Conservation (phyloP, 2,329 filamentous ascomycete species). For the Calonectria fujianensis region DNA sequence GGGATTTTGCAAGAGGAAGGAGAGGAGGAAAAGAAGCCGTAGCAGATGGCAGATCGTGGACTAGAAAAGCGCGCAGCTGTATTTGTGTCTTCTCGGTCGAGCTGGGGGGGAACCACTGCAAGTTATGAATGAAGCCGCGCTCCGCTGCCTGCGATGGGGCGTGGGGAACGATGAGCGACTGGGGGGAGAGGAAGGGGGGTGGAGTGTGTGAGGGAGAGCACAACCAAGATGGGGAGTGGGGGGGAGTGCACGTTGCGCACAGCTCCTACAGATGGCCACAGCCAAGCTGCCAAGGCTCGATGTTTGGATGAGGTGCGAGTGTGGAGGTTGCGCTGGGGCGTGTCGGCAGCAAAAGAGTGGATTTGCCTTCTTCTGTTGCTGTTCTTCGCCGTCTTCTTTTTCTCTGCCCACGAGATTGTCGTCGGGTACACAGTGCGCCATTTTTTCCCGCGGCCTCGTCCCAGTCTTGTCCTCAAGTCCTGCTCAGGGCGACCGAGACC, state of each 20-base stretch:
- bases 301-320: slow-evolving; percentile 12
- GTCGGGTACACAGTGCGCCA: slow-evolving; percentile 37
- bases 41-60: slow-evolving; percentile 15
- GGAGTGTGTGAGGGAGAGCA: slow-evolving; percentile 6
- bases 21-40: slow-evolving; percentile 26
- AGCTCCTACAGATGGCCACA: slow-evolving; percentile 31
- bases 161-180: slow-evolving; percentile 37
- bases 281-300: slow-evolving; percentile 2
- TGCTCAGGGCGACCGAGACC: slow-evolving; percentile 37
- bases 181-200: slow-evolving; percentile 13
- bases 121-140: slow-evolving; percentile 54
- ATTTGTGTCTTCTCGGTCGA: slow-evolving; percentile 49
- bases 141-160: slow-evolving; percentile 41
- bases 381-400: slow-evolving; percentile 37
- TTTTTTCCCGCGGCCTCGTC: slow-evolving; percentile 5
- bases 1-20: slow-evolving; percentile 18
- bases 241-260: slow-evolving; percentile 27
- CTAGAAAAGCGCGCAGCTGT: slow-evolving; percentile 55
- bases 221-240: slow-evolving; percentile 8
- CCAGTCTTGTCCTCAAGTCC: slow-evolving; percentile 5
- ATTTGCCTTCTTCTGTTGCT: slow-evolving; percentile 36
- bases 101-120: slow-evolving; percentile 47
- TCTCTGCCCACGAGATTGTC: slow-evolving; percentile 11
- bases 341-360: slow-evolving; percentile 9
- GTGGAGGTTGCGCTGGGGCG: neutral